phyloP scores from a whole-genome alignment of 108 stramenopile genomes.

The Cyclotella cryptica region DNA sequence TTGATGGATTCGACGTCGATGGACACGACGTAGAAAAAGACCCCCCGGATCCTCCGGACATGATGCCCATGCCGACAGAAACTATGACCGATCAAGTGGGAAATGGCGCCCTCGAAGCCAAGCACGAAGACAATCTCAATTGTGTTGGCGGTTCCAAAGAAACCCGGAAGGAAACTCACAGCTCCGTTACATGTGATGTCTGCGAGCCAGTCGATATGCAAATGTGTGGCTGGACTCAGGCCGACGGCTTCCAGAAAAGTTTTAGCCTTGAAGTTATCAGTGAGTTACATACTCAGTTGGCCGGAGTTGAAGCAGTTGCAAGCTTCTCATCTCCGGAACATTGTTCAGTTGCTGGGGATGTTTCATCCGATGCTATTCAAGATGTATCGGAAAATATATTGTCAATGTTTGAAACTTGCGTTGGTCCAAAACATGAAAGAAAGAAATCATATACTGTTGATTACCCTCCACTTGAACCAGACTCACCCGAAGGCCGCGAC shows the following conservation, averaged over 20 bases:
- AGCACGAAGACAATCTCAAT: background rate
- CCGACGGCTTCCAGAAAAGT: background rate
- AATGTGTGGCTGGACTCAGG: conserved; percentile 32
- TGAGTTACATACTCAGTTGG: background rate
- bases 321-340: background rate
- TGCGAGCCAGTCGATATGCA: conserved; percentile 33
- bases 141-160: background rate
- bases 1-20: conserved; percentile 52
- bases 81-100: background rate
- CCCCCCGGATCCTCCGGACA: background rate
- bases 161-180: background rate
- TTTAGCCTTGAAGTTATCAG: background rate
- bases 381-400: conserved; percentile 38
- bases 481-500: background rate
- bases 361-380: conserved; percentile 13
- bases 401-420: conserved; percentile 16
- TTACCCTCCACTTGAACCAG: background rate
- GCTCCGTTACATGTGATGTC: conserved; percentile 21
- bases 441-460: background rate
- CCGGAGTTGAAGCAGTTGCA: background rate
- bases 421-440: conserved; percentile 7
- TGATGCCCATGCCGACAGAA: background rate
- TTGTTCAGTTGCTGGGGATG: conserved; percentile 5
- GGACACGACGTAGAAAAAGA: background rate
- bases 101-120: background rate